Base-by-base conservation (phyloP, 305 asterid genomes). In the Fraxinus ornus region DNA sequence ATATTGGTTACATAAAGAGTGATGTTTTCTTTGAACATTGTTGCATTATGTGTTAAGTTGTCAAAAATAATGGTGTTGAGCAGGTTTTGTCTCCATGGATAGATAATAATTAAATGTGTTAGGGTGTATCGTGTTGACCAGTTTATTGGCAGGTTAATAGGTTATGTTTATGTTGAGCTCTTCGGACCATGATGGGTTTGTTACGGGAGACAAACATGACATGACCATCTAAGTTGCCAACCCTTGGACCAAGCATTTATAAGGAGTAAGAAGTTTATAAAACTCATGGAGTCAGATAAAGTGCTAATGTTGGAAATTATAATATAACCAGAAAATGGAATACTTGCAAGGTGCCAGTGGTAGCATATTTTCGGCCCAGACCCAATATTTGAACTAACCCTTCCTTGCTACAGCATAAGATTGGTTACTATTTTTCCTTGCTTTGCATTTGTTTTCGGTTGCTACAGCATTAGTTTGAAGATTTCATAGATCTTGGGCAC, bases 271-370 rank as follows among this genome's bases (percentile, higher is more conserved):
- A 12, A 26, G 10, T 37, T 32, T 47, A 49, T 44, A 8, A 64
- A 74, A 84, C 81, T 72, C 75, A 36, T 64, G 81, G 49, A 49
- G 10, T 47, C 78, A 5, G 35, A 77, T 76, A 57, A 72, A 32
- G 36, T 26, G 36, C 66, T 22, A 80, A 74, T 55, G 35, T 30
- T 13, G 77, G 76, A 70, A 30, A 71, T 66, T 30, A 37, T 66
- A 75, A 22, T 7, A 32, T 84, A 37, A 66, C n/a, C 68, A 49
- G 68, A 47, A 13, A 13, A 22, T 47, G 57, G 47, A 70, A 30
- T 70, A 30, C 75, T 70, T 41, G 35, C 71, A 30, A 72, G 12
- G 15, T 33, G 82, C 73, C 33, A 8, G 52, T 47, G 17, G n/a
- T 22, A 47, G 30, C 39, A 71, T 84, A 37, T 57, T 75, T 49